These are phyloP conservation scores for Colletotrichum nymphaeae DNA, from an alignment of 2,329 filamentous ascomycete genomes.

Conservation along the genomic window DNA sequence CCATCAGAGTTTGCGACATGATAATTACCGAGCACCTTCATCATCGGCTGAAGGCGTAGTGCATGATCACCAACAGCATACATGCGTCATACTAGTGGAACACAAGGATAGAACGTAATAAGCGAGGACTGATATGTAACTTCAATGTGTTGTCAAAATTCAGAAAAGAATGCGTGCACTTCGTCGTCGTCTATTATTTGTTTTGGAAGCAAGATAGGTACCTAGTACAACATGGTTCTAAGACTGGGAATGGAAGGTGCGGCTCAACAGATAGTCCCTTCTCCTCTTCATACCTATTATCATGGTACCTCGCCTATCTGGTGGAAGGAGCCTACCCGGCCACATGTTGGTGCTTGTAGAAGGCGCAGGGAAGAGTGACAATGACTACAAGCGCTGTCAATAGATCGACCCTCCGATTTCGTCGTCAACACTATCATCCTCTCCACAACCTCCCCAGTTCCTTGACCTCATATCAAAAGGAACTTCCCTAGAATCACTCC, in stretches of 20 bases:
- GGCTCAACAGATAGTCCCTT: not conserved
- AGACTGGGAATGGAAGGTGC: not conserved
- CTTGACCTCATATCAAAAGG: not conserved
- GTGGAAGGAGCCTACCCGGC: not conserved
- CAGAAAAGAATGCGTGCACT: no score
- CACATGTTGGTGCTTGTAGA: not conserved
- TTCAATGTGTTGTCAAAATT: no score
- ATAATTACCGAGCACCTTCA: no score
- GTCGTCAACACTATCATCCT: not conserved
- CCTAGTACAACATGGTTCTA: no score
- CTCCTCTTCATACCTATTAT: not conserved
- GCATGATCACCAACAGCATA: no score
- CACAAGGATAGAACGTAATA: no score
- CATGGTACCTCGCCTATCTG: not conserved
- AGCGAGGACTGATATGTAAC: no score
- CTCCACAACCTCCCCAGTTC: not conserved
- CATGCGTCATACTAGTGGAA: fast-evolving
- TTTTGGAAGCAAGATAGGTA: no score
- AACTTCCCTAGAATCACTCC: not conserved
- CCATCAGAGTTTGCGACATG: not conserved
- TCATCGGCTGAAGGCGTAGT: no score
- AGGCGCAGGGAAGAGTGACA: not conserved
- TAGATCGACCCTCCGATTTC: not conserved
- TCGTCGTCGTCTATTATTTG: no score
- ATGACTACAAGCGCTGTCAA: not conserved